These are phyloP conservation scores for Dacryopinax spathularia DNA, from an alignment of 768 basidiomycete genomes.

Conservation along the genomic window DNA sequence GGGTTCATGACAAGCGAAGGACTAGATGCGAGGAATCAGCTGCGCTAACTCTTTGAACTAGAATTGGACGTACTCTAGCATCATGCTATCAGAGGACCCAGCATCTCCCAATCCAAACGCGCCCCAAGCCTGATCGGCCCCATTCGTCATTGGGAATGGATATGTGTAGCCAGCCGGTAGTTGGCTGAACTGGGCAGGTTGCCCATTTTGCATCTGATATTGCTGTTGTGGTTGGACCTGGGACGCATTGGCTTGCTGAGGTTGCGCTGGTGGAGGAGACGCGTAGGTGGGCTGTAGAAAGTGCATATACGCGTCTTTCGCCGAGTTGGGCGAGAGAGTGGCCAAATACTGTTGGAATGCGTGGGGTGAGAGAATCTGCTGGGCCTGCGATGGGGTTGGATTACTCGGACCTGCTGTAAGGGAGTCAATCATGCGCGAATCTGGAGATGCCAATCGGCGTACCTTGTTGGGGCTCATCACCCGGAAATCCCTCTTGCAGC, in stretches of 20 bases:
- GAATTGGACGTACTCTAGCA: neutral
- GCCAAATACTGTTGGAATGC: neutral
- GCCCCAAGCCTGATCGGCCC: neutral
- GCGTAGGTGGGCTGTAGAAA: neutral
- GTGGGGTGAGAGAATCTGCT: neutral
- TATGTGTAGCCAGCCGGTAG: neutral
- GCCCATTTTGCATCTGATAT: neutral
- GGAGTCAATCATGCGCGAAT: neutral
- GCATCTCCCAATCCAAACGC: neutral
- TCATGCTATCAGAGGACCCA: neutral
- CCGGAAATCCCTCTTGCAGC: neutral
- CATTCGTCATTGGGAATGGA: neutral
- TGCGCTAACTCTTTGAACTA: neutral
- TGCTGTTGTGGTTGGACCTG: neutral
- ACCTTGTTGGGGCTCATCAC: neutral
- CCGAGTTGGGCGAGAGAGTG: neutral
- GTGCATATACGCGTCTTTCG: neutral
- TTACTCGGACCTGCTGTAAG: neutral
- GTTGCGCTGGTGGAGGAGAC: neutral
- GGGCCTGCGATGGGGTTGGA: neutral
- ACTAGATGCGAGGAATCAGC: neutral
- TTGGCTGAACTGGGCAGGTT: neutral
- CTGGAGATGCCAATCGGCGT: neutral
- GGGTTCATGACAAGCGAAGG: conserved; percentile 24
- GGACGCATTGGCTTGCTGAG: neutral